Evolutionary conservation across 345 rosid species (phyloP).

Genomic region (Arabidopsis suecica): DNA sequence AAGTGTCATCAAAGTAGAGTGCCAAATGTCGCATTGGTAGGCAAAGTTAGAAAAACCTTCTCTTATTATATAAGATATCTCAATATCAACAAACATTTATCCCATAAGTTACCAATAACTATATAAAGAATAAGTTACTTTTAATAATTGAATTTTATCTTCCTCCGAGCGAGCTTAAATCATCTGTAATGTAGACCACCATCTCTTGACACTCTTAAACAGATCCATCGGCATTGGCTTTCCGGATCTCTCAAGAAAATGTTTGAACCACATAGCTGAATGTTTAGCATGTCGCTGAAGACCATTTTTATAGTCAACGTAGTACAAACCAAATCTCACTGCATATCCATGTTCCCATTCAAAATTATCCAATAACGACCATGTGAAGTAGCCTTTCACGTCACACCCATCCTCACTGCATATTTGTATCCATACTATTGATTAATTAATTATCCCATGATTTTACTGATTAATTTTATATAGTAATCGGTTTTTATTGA

Average conservation of each 20-base stretch:
- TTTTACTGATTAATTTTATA: neutral
- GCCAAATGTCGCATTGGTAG: too few relatives aligned
- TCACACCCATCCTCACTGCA: constrained; percentile 51
- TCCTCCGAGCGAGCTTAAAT: neutral
- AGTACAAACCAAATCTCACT: constrained; percentile 52
- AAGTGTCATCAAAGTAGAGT: too few relatives aligned
- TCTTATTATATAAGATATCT: too few relatives aligned
- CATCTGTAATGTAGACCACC: constrained; percentile 15
- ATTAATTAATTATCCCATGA: neutral
- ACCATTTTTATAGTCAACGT: constrained; percentile 49
- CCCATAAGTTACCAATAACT: too few relatives aligned
- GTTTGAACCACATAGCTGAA: constrained; percentile 61
- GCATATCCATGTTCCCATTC: constrained; percentile 57
- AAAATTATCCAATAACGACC: constrained; percentile 64
- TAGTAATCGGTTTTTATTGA: neutral
- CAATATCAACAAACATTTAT: too few relatives aligned
- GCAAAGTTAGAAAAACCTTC: too few relatives aligned
- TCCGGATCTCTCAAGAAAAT: constrained; percentile 38
- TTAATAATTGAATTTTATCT: too few relatives aligned
- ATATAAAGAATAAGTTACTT: too few relatives aligned
- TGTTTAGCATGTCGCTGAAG: constrained; percentile 55
- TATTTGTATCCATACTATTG: neutral
- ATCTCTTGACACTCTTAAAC: constrained; percentile 10
- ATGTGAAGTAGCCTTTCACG: constrained; percentile 59
- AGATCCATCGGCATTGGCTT: neutral